Conservation (phyloP, 177 flowering plant genomes). For the Vitis hybrid region DNA sequence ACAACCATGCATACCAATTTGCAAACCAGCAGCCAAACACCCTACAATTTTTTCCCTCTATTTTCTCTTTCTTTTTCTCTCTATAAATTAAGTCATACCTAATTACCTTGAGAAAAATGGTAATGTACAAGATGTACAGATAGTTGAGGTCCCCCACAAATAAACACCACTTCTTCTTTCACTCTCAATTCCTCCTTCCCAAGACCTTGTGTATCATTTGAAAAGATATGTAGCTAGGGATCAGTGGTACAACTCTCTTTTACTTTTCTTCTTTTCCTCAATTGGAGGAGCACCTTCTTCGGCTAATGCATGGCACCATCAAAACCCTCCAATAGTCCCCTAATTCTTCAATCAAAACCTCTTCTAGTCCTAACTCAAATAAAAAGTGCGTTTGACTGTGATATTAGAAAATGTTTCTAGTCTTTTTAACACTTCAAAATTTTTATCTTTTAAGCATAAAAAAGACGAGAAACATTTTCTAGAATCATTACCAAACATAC, state of each 20-base stretch:
- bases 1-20: too few relatives aligned
- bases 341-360: too few relatives aligned
- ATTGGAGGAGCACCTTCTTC: slow-evolving; percentile 19
- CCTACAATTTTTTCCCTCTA: too few relatives aligned
- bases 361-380: too few relatives aligned
- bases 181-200: slow-evolving; percentile 3
- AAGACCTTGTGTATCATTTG: slow-evolving; percentile 1
- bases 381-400: not conserved
- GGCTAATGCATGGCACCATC: not conserved
- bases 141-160: slow-evolving; percentile 14
- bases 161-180: not conserved
- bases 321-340: not conserved
- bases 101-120: slow-evolving; percentile 24
- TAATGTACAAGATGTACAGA: slow-evolving; percentile 40
- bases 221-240: not conserved
- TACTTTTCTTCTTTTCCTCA: slow-evolving; percentile 6
- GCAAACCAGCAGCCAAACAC: too few relatives aligned
- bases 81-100: slow-evolving; percentile 20
- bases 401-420: not conserved
- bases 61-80: too few relatives aligned
- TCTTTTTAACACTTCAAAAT: too few relatives aligned
- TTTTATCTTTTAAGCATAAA: too few relatives aligned
- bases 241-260: slow-evolving; percentile 8
- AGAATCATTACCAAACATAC: too few relatives aligned
- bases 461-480: too few relatives aligned